Evolutionary conservation across 108 stramenopile genomes (phyloP), one percentile per base, ranked within the genome.

Genomic region (Skeletonema marinoi): DNA sequence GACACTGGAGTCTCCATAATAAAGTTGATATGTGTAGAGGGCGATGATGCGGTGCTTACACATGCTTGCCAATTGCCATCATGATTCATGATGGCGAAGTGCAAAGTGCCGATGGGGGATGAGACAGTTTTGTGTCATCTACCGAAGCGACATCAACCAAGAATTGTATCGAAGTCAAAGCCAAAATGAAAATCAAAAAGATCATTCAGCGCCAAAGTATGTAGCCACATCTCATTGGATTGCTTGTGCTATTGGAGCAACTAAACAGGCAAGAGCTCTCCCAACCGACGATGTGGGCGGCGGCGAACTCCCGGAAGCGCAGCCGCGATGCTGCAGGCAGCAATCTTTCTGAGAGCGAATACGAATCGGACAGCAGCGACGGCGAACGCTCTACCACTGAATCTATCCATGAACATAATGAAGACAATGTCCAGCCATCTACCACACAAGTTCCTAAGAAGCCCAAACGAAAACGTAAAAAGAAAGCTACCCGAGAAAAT

Each of bases 401-500:
- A 73, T 73, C 78, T 4, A 32, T 80, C 30, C 65, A 75, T 58
- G 74, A 75, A 38, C 38, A 39, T 36, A 54, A 31, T 29, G 29
- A 25, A 6, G 16, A 36, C 33, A 32, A 19, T 51, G 36, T 29
- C 12, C 39, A 46, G 32, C 39, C 3, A 2, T 9, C 46, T 48
- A 3, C 60, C 32, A 19, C n/a, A 11, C 41, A 30, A 30, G 32
- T 6, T 13, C 39, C 4, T 21, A 38, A 60, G 6, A 60, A 60
- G 60, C 41, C 41, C 17, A 74, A 51, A 48, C 31, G 62, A 19
- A 74, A 65, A 65, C 70, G 19, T 25, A 65, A 79, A 59, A 64
- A 71, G 60, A 38, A 54, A 68, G 0, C 77, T 46, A 46, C 46
- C 51, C 44, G 59, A 48, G 95, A 96, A 82, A 93, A 90, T 13